phyloP scores from a whole-genome alignment of 805 yeast genomes.

The Suhomyces sp. region DNA sequence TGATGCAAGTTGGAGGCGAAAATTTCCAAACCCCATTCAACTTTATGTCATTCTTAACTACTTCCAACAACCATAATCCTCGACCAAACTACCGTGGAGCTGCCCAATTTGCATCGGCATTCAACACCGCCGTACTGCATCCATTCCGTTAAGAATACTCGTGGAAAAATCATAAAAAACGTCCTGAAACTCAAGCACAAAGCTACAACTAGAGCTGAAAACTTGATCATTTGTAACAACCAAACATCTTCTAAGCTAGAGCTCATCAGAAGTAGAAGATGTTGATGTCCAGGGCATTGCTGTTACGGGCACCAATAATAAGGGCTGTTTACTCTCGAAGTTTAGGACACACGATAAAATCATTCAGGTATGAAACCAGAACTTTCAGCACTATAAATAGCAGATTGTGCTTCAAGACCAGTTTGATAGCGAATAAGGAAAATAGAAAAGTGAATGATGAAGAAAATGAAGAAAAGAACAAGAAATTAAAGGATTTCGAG shows the following conservation, averaged over 20 bases:
- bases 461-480: conserved; percentile 1
- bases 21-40: conserved; percentile 2
- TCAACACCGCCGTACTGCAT: too few species aligned
- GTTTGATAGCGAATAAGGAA: background rate
- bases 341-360: background rate
- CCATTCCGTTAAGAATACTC: too few species aligned
- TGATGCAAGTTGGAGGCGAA: conserved; percentile 5
- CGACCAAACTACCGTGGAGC: too few species aligned
- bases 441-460: background rate
- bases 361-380: background rate
- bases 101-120: too few species aligned
- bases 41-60: background rate
- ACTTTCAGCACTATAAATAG: conserved; percentile 2
- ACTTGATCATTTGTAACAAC: too few species aligned
- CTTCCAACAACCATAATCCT: background rate
- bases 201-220: too few species aligned
- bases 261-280: too few species aligned
- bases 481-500: conserved; percentile 4
- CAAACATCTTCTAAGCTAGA: too few species aligned
- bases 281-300: conserved; percentile 4
- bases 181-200: too few species aligned
- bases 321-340: background rate
- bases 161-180: too few species aligned
- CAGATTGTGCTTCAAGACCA: background rate
- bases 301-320: conserved; percentile 2